Conservation (phyloP, 108 stramenopile genomes). For the Cyclotella kingstonii region DNA sequence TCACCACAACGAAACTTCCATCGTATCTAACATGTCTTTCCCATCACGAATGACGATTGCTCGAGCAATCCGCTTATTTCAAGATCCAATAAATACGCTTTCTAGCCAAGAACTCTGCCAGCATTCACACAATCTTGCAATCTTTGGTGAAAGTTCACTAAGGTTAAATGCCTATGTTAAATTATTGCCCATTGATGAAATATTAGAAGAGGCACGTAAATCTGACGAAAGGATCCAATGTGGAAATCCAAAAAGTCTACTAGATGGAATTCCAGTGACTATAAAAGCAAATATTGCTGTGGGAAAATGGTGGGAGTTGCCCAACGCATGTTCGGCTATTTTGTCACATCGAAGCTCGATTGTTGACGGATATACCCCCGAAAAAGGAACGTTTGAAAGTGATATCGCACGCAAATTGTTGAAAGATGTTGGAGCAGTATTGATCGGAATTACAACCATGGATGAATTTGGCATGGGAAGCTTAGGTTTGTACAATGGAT, state of each 20-base stretch:
- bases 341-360: conserved; percentile 36
- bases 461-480: conserved; percentile 99
- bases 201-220: conserved; percentile 50
- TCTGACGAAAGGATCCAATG: conserved; percentile 52
- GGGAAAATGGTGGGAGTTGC: conserved; percentile 42
- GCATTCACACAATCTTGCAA: conserved; percentile 35
- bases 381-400: conserved; percentile 67
- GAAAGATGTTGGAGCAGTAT: conserved; percentile 70
- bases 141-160: conserved; percentile 35
- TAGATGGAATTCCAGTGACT: conserved; percentile 91
- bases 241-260: conserved; percentile 36
- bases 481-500: conserved; percentile 59
- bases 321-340: conserved; percentile 82
- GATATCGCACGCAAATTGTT: conserved; percentile 67
- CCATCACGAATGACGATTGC: conserved; percentile 31
- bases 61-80: conserved; percentile 23
- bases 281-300: conserved; percentile 95
- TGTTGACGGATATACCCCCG: background rate
- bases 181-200: conserved; percentile 26
- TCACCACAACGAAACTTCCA: too few species aligned
- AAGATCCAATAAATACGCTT: background rate
- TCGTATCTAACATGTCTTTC: too few species aligned
- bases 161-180: conserved; percentile 58
- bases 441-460: conserved; percentile 92
- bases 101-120: conserved; percentile 27